These are phyloP conservation scores for Phytopythium boreale DNA, from an alignment of 352 stramenopile species.

Conservation along the genomic window DNA sequence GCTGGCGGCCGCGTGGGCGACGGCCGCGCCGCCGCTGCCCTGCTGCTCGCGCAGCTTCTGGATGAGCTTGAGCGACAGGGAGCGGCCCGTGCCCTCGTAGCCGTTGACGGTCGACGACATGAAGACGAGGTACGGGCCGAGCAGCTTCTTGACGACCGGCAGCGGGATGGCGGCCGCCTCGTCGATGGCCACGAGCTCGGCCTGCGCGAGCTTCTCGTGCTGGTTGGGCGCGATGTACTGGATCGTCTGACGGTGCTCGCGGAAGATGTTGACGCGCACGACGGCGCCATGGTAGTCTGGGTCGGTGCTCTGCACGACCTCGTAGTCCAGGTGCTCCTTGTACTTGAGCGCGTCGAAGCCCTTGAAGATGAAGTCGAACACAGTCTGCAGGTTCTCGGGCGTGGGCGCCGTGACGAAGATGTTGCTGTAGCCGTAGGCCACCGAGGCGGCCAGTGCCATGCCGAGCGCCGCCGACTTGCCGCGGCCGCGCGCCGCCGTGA, in stretches of 20 bases:
- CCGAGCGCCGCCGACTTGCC: conserved; percentile 99
- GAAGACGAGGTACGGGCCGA: conserved; percentile 97
- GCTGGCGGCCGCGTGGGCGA: conserved; percentile 39
- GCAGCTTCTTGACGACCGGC: conserved; percentile 94
- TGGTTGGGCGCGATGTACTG: conserved; percentile 96
- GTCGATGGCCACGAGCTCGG: conserved; percentile 98
- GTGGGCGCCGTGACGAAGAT: conserved; percentile 98
- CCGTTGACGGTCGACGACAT: conserved; percentile 99
- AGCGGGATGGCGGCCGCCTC: conserved; percentile 99
- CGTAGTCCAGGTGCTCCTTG: conserved; percentile 99
- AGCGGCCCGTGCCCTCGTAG: conserved; percentile 99
- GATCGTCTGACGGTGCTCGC: conserved; percentile 96
- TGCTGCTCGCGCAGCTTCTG: conserved; percentile 97
- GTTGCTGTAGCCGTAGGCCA: conserved; percentile 92
- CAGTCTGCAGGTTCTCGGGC: conserved; percentile 97
- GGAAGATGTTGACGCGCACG: conserved; percentile 97
- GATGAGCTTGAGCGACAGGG: conserved; percentile 98
- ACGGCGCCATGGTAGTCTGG: conserved; percentile 86
- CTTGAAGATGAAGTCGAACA: conserved; percentile 99
- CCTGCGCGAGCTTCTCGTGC: conserved; percentile 95
- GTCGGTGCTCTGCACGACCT: conserved; percentile 87
- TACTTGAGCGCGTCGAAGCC: conserved; percentile 92
- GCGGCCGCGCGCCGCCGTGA: conserved; percentile 90
- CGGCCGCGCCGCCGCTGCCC: conserved; percentile 62
- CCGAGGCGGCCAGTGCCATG: conserved; percentile 79